Percentiles rank a stretch among this genome's conserved stretches.
Evolutionary conservation across 23 red algal genomes (phyloP).

Genomic region (Gracilaria vermiculophylla): DNA sequence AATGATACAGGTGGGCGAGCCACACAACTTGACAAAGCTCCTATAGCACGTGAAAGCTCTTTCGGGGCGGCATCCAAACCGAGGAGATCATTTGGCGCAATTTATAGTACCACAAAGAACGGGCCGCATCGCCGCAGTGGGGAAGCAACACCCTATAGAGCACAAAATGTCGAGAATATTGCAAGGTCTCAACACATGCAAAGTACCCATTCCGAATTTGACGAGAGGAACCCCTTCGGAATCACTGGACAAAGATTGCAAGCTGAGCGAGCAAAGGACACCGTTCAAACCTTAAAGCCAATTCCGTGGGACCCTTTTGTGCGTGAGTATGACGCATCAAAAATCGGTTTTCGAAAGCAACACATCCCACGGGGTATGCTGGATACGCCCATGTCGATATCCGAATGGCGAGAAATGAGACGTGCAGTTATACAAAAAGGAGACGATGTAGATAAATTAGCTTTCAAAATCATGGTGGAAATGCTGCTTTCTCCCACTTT

Average conservation of each 20-base stretch:
- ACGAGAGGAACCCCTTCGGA: neutral
- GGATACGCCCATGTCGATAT: neutral
- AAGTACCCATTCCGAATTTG: too few relatives aligned
- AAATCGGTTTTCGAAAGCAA: neutral
- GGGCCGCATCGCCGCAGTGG: too few relatives aligned
- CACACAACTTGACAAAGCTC: too few relatives aligned
- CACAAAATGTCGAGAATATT: too few relatives aligned
- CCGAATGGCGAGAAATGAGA: slow-evolving; percentile 4
- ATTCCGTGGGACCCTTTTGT: neutral
- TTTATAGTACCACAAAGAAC: too few relatives aligned
- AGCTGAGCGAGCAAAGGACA: neutral
- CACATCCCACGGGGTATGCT: neutral
- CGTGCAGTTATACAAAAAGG: neutral
- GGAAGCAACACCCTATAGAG: too few relatives aligned
- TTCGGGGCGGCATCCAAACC: too few relatives aligned
- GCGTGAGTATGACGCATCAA: neutral
- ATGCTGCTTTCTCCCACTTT: slow-evolving; percentile 37
- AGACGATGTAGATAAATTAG: slow-evolving; percentile 52
- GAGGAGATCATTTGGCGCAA: too few relatives aligned
- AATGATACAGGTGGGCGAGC: too few relatives aligned
- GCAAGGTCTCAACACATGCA: too few relatives aligned
- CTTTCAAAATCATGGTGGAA: slow-evolving; percentile 55
- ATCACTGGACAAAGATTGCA: neutral
- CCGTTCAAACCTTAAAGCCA: neutral
- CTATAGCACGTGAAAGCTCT: too few relatives aligned